Evolutionary conservation across 2,329 filamentous ascomycete genomes (phyloP).

Genomic region (Microdochium nivale): DNA sequence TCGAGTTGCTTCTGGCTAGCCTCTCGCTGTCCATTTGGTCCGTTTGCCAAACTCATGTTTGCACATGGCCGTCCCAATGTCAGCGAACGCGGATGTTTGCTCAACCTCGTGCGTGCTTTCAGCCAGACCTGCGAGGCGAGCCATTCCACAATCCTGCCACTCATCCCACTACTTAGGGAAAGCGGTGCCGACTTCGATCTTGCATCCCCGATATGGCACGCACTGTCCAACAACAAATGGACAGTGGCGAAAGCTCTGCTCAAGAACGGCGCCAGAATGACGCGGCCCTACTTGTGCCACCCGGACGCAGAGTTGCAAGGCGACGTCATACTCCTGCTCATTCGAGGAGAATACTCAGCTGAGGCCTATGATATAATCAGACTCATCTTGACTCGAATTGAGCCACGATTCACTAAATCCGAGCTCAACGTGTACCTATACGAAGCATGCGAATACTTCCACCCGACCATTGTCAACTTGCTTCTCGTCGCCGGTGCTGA

Average conservation of each 20-base stretch:
- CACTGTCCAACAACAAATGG: not conserved
- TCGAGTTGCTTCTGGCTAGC: not conserved
- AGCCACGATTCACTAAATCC: not conserved
- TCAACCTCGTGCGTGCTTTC: not conserved
- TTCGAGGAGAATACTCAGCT: not conserved
- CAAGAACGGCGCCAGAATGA: not conserved
- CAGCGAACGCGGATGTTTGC: not conserved
- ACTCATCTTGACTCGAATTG: not conserved
- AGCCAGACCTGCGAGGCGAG: not conserved
- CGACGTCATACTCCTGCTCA: not conserved
- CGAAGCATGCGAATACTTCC: not conserved
- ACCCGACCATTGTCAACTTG: too few species aligned
- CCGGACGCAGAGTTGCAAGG: not conserved
- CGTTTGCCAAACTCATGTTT: not conserved
- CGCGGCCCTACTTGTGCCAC: not conserved
- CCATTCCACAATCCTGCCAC: not conserved
- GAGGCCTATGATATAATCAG: not conserved
- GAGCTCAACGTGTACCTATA: not conserved
- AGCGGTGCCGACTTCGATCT: not conserved
- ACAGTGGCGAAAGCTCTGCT: not conserved
- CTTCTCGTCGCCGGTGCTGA: too few species aligned
- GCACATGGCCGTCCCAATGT: not conserved
- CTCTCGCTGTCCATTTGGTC: not conserved
- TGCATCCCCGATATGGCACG: not conserved
- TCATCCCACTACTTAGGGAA: not conserved